Evolutionary conservation across 768 basidiomycete species (phyloP).

Genomic region (Amanita fuliginea): DNA sequence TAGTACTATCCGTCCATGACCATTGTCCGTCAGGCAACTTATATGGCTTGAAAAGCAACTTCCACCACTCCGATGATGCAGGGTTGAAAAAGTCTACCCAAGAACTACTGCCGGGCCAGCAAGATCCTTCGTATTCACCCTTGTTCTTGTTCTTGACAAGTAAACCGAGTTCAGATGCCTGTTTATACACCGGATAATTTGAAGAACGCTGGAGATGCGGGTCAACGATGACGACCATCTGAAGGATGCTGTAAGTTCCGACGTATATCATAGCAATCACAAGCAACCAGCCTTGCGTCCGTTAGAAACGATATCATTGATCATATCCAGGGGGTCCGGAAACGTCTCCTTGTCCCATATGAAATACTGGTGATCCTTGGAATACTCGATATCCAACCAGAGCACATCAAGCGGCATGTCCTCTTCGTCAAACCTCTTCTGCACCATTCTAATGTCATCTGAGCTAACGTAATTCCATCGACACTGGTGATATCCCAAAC

Average conservation of each 20-base stretch:
- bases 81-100: conserved; percentile 99
- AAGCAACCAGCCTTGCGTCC: conserved; percentile 62
- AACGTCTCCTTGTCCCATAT: conserved; percentile 91
- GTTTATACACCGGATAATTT: conserved; percentile 73
- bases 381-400: conserved; percentile 96
- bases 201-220: conserved; percentile 86
- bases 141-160: conserved; percentile 73
- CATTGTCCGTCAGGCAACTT: conserved; percentile 41
- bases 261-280: not conserved
- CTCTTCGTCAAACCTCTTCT: conserved; percentile 83
- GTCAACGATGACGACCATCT: conserved; percentile 98
- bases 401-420: conserved; percentile 94
- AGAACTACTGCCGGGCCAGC: conserved; percentile 92
- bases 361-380: conserved; percentile 92
- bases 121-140: conserved; percentile 96
- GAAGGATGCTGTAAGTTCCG: conserved; percentile 5
- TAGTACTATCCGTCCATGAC: conserved; percentile 73
- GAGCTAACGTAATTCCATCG: conserved; percentile 96
- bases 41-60: conserved; percentile 60
- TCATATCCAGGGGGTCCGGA: conserved; percentile 93
- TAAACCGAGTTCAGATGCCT: conserved; percentile 72
- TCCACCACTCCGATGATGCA: conserved; percentile 86
- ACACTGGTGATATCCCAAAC: conserved; percentile 94
- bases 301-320: conserved; percentile 72
- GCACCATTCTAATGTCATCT: conserved; percentile 77